phyloP scores from a whole-genome alignment of 495 filamentous ascomycete genomes.

The Penicillium desertorum region DNA sequence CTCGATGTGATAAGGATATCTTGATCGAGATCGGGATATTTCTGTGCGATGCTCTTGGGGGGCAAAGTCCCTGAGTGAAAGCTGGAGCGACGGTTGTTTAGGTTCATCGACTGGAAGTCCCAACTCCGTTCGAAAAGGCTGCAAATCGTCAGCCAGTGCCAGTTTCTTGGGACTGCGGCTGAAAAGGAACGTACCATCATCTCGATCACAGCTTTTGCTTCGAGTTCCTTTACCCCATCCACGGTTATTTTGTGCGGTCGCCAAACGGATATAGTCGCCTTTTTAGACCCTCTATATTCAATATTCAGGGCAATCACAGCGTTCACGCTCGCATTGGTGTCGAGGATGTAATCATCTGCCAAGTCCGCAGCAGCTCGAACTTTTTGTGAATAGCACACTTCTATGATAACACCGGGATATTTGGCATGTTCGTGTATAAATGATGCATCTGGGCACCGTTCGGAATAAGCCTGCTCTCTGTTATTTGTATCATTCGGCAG shows the following conservation, averaged over 20 bases:
- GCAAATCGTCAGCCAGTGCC: background rate
- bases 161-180: background rate
- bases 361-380: slow-evolving; percentile 27
- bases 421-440: slow-evolving; percentile 29
- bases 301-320: slow-evolving; percentile 34
- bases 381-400: slow-evolving; percentile 40
- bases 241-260: background rate
- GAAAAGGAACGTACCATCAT: slow-evolving; percentile 8
- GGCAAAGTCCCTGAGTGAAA: slow-evolving; percentile 15
- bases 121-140: slow-evolving; percentile 16
- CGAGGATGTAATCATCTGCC: slow-evolving; percentile 34
- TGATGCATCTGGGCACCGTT: slow-evolving; percentile 29
- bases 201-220: slow-evolving; percentile 9
- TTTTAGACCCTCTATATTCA: slow-evolving; percentile 24
- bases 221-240: slow-evolving; percentile 15
- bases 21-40: slow-evolving; percentile 10
- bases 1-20: slow-evolving; percentile 18
- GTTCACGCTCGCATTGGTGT: slow-evolving; percentile 29
- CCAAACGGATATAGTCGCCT: slow-evolving; percentile 21
- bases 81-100: slow-evolving; percentile 1
- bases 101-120: slow-evolving; percentile 11
- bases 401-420: slow-evolving; percentile 34
- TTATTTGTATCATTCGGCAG: slow-evolving; percentile 14
- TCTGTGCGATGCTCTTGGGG: slow-evolving; percentile 7
- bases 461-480: slow-evolving; percentile 14